Evolutionary conservation across 1,284 basidiomycete species (phyloP).

Genomic region (Ceratobasidium sp.): DNA sequence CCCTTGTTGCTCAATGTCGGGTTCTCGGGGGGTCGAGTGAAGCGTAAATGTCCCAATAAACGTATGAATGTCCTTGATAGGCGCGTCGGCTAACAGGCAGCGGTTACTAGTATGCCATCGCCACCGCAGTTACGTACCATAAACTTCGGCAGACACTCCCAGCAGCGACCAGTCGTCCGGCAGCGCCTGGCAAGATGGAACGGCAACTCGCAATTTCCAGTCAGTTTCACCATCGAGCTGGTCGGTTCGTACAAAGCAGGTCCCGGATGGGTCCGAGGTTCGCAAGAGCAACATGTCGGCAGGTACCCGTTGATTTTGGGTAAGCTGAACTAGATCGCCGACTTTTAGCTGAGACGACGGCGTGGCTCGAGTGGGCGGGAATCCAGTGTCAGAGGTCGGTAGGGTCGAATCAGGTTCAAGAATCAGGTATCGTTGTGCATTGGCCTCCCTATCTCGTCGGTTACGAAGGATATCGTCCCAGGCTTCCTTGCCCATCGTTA

Average conservation of each 20-base stretch:
- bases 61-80: slow-evolving; percentile 95
- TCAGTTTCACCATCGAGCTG: slow-evolving; percentile 99
- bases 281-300: slow-evolving; percentile 91
- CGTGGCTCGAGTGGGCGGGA: slow-evolving; percentile 69
- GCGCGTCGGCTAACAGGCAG: slow-evolving; percentile 76
- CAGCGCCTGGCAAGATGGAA: slow-evolving; percentile 82
- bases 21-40: slow-evolving; percentile 66
- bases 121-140: slow-evolving; percentile 58
- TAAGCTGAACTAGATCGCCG: slow-evolving; percentile 88
- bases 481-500: slow-evolving; percentile 99
- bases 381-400: slow-evolving; percentile 43
- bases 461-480: slow-evolving; percentile 97
- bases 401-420: slow-evolving; percentile 62
- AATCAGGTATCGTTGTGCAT: slow-evolving; percentile 89
- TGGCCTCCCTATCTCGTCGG: slow-evolving; percentile 90
- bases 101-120: neutral
- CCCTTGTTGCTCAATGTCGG: slow-evolving; percentile 44
- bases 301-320: slow-evolving; percentile 97
- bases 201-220: slow-evolving; percentile 95
- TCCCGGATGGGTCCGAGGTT: slow-evolving; percentile 86
- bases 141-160: slow-evolving; percentile 80
- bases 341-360: slow-evolving; percentile 90
- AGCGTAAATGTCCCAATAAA: slow-evolving; percentile 85
- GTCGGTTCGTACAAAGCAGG: slow-evolving; percentile 97
- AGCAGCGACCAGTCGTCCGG: slow-evolving; percentile 70